Evolutionary conservation across 2,329 filamentous ascomycete genomes (phyloP), one percentile per base, ranked within the genome.

Genomic region (Stenocarpella maydis): DNA sequence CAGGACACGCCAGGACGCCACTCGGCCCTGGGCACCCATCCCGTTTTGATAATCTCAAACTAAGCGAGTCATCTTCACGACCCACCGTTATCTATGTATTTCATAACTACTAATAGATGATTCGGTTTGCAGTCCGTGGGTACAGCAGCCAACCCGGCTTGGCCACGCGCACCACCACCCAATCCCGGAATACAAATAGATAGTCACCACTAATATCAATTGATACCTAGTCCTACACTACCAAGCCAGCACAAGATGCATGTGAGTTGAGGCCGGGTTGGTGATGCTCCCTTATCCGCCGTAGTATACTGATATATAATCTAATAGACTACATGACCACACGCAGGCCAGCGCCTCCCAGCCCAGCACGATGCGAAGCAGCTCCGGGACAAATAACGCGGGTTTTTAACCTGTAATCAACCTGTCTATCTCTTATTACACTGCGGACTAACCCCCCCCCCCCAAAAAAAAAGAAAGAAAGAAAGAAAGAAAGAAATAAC

Each of bases 41-140:
- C 61, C 58, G 61, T 66, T 69, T 67, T 61, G 67, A 39, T 53
- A 53, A 67, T 69, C 68, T 69, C 39, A 17, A 31, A 61, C 17
- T 34, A 47, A 28, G 45, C 37, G 21, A 58, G 45, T 21, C 52
- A 60, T 45, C 14, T 31, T 17, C 4, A n/a, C 31, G 54, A n/a
- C 58, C 68, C 68, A 69, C 68, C 53, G 52, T 67, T 69, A 69
- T 69, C 68, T 52, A 26, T 21, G n/a, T n/a, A n/a, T n/a, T n/a
- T n/a, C n/a, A n/a, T n/a, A n/a, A n/a, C n/a, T n/a, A n/a, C n/a
- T 43, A 28, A 58, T 69, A 65, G 37, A 69, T 69, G 67, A 67
- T 69, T 58, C 45, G 5, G 52, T 61, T 67, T 67, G 61, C 49
- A 54, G 45, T 60, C 31, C 41, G 55, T 9, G 9, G 31, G 24